Evolutionary conservation across 2,329 filamentous ascomycete species (phyloP).

Genomic region (Beauveria asiatica): DNA sequence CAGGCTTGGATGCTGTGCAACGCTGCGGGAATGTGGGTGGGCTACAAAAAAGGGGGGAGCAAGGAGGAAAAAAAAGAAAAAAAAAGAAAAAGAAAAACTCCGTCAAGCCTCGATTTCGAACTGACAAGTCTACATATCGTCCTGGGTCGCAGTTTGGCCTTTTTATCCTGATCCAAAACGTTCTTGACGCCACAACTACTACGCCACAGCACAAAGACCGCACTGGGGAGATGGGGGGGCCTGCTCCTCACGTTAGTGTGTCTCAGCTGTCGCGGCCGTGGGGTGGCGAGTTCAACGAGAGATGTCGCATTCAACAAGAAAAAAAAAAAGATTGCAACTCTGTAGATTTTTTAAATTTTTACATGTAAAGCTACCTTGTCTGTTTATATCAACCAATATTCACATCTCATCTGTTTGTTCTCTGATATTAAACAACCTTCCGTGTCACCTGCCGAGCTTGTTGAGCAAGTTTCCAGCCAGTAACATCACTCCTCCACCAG

Average conservation of each 20-base stretch:
- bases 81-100: too few species aligned
- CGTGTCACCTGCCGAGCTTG: neutral
- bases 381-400: neutral
- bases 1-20: neutral
- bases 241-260: neutral
- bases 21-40: neutral
- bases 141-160: too few species aligned
- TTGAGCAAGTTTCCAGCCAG: conserved; percentile 5
- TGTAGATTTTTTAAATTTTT: neutral
- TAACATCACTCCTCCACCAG: neutral
- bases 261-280: neutral
- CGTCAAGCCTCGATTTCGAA: too few species aligned
- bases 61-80: too few species aligned
- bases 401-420: neutral
- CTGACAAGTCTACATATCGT: too few species aligned
- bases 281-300: too few species aligned
- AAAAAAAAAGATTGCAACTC: too few species aligned
- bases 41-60: too few species aligned
- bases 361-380: too few species aligned
- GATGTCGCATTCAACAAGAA: too few species aligned
- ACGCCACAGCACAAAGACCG: conserved; percentile 6
- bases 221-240: neutral
- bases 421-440: neutral
- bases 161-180: too few species aligned
- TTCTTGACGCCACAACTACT: neutral